A percentile compares a stretch with the other conserved stretches of the same genome.
phyloP scores from a whole-genome alignment of 306 rosid genomes.

The Trifolium pratense region DNA sequence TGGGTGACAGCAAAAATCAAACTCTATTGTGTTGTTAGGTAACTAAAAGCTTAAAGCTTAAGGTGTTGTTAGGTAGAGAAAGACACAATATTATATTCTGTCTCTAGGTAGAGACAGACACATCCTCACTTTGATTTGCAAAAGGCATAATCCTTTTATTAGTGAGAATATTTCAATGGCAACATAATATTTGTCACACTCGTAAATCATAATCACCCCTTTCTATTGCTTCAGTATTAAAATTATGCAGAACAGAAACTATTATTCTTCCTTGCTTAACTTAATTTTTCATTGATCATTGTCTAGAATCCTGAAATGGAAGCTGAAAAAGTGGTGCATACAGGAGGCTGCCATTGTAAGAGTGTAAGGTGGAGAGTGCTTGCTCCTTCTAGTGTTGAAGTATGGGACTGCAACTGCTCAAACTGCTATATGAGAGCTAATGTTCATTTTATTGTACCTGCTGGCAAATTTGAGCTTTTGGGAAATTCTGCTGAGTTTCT shows the following conservation, averaged over 20 bases:
- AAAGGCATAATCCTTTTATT: no score
- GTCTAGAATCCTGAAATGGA: conserved; percentile 56
- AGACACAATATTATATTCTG: no score
- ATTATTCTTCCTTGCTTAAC: conserved; percentile 16
- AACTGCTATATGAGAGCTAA: conserved; percentile 77
- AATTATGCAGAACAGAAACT: conserved; percentile 10
- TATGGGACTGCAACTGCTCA: conserved; percentile 84
- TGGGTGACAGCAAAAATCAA: no score
- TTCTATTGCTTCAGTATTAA: background rate
- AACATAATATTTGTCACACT: background rate
- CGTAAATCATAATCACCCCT: conserved; percentile 2
- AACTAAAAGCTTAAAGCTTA: no score
- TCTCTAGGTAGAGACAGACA: no score
- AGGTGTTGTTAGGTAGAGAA: no score
- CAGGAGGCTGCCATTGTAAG: conserved; percentile 91
- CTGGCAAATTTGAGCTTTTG: conserved; percentile 61
- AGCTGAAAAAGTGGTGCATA: conserved; percentile 59
- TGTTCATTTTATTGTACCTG: conserved; percentile 67
- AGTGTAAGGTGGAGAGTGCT: conserved; percentile 72
- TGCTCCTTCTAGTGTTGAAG: conserved; percentile 69
- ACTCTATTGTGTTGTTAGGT: no score
- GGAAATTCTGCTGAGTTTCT: conserved; percentile 67
- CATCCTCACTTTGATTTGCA: no score
- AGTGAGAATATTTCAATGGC: background rate
- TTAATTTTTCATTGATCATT: conserved; percentile 2